These are phyloP conservation scores for Penium margaritaceum DNA, from an alignment of 139 green algal genomes.

Conservation along the genomic window DNA sequence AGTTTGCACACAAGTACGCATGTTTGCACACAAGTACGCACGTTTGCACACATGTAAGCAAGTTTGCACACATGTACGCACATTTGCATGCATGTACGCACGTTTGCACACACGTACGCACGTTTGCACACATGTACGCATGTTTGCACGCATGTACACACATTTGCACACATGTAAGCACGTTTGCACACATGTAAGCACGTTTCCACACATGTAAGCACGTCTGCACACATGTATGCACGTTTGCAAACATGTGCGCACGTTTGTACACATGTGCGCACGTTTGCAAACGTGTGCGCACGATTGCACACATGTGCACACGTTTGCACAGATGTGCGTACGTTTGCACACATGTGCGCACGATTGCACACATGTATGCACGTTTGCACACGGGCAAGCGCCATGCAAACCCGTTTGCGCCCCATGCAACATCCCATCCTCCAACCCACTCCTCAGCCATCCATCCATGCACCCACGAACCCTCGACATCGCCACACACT, in stretches of 20 bases:
- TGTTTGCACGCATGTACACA: background rate
- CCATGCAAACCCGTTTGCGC: no score
- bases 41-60: background rate
- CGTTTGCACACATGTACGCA: no score
- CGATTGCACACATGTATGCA: background rate
- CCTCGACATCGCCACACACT: no score
- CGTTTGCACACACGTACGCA: background rate
- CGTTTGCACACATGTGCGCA: background rate
- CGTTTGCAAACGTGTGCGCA: background rate
- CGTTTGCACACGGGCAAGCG: background rate
- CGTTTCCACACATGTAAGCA: no score
- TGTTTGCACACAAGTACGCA: background rate
- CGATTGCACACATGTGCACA: no score
- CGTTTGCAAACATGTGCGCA: background rate
- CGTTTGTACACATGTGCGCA: background rate
- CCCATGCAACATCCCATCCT: no score
- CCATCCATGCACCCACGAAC: no score
- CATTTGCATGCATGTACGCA: background rate
- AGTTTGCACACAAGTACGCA: background rate
- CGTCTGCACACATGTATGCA: background rate
- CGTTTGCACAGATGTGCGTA: background rate
- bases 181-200: no score
- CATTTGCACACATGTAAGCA: background rate
- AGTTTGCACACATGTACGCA: no score
- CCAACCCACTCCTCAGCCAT: no score